Evolutionary conservation across 495 filamentous ascomycete species (phyloP), one percentile per base, ranked within the genome.

Genomic region (Venustampulla echinocandica): DNA sequence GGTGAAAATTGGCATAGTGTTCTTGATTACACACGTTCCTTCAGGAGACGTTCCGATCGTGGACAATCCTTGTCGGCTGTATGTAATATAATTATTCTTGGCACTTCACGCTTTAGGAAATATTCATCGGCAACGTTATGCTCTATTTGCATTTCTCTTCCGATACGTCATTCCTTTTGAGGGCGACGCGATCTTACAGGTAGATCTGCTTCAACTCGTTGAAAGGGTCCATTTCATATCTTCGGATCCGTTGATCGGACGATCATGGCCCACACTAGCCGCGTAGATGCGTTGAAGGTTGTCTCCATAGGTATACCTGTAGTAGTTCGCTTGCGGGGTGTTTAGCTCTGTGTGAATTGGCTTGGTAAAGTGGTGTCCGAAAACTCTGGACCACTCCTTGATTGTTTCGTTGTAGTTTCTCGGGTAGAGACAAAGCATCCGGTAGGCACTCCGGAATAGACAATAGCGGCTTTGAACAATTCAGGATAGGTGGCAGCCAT

Each of bases 171-270:
- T 7, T 7, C 6, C 7, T 30, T 30, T 7, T 6, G 13, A 30
- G 27, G 27, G 6, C 13, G 7, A 6, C 27, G 13, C 27, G 13
- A 30, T 13, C 6, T 30, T 13, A 6, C 13, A 7, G 7, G 27
- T 30, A 6, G 7, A 30, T 30, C 13, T 30, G 7, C 27, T 13
- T 7, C 27, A 7, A 35, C 32, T 40, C 41, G 9, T 58, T 67
- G 56, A 73, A 74, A n/a, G n/a, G n/a, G n/a, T n/a, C 67, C 66
- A 74, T 32, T 58, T 49, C 52, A 74, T 37, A 49, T 69, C 69
- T 19, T 49, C 48, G 22, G 61, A 45, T 27, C 57, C 57, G 34
- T 67, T 52, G 7, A 69, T 53, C 13, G 66, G 66, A 19, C 73
- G 70, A 3, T 58, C 66, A 54, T 77, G 73, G 1, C 73, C 73